Conservation (phyloP, 441 rosid genomes). For the Gossypium gossypioides region DNA sequence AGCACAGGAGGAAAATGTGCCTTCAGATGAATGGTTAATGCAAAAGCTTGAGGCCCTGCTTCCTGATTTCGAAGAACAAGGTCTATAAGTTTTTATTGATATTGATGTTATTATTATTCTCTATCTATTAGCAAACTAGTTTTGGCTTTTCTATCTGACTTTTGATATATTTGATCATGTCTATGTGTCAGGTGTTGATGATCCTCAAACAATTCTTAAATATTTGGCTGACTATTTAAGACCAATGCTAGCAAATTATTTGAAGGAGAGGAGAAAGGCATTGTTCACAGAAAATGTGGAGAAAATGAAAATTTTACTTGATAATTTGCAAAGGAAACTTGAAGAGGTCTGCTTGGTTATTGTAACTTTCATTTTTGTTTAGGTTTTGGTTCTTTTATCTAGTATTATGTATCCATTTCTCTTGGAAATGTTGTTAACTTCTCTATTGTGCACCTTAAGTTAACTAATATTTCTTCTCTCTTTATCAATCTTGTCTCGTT, state of each 20-base stretch:
- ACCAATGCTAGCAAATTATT: slow-evolving; percentile 67
- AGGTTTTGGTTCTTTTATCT: background rate
- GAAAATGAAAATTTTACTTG: slow-evolving; percentile 62
- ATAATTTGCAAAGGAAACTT: slow-evolving; percentile 75
- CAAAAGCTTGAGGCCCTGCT: slow-evolving; percentile 46
- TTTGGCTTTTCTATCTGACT: background rate
- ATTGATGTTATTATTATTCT: background rate
- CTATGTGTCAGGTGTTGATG: slow-evolving; percentile 52
- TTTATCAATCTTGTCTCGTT: slow-evolving; percentile 10
- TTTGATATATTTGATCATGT: slow-evolving; percentile 13
- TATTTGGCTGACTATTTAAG: slow-evolving; percentile 62
- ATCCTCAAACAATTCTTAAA: slow-evolving; percentile 44
- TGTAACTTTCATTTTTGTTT: slow-evolving; percentile 16
- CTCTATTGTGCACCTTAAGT: background rate
- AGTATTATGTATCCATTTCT: slow-evolving; percentile 1
- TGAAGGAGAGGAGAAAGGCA: slow-evolving; percentile 78
- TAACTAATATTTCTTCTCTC: slow-evolving; percentile 7
- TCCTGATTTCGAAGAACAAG: slow-evolving; percentile 85
- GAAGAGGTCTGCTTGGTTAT: slow-evolving; percentile 59
- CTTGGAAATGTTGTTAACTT: slow-evolving; percentile 9
- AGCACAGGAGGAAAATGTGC: slow-evolving; percentile 55
- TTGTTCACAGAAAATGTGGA: slow-evolving; percentile 78
- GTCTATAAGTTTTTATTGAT: slow-evolving; percentile 23
- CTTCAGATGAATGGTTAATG: slow-evolving; percentile 70
- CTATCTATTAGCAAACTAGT: slow-evolving; percentile 11